phyloP scores from a whole-genome alignment of 2,329 filamentous ascomycete genomes.

The Talaromyces marneffei region DNA sequence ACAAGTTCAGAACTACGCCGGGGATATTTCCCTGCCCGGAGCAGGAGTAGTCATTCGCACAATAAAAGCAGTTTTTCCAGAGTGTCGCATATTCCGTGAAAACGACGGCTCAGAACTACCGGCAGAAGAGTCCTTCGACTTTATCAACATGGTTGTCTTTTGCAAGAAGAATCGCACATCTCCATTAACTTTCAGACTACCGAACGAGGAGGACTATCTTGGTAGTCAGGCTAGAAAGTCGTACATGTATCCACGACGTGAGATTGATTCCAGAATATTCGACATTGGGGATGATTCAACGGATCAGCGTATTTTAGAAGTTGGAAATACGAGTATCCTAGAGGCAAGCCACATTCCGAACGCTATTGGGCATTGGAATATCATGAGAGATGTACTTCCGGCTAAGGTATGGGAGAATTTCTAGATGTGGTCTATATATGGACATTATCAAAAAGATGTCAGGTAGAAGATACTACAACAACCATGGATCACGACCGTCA shows the following conservation, averaged over 20 bases:
- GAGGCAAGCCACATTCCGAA: conserved; percentile 67
- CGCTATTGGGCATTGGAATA: conserved; percentile 78
- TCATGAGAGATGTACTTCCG: conserved; percentile 84
- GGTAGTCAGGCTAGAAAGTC: conserved; percentile 63
- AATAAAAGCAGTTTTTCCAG: conserved; percentile 75
- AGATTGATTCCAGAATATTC: conserved; percentile 51
- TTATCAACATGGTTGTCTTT: conserved; percentile 95
- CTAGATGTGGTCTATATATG: conserved; percentile 41
- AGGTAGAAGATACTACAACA: too few species aligned
- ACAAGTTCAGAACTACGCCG: conserved; percentile 77
- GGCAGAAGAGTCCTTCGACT: conserved; percentile 57
- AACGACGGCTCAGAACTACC: conserved; percentile 39
- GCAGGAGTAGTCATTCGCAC: conserved; percentile 76
- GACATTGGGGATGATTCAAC: conserved; percentile 40
- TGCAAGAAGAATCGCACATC: conserved; percentile 60
- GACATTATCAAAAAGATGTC: too few species aligned
- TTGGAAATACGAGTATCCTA: conserved; percentile 58
- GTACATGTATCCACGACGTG: conserved; percentile 66
- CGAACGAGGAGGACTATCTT: conserved; percentile 61
- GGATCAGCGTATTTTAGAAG: conserved; percentile 34
- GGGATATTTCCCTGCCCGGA: conserved; percentile 71
- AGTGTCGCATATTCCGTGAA: conserved; percentile 87
- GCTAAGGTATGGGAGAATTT: conserved; percentile 78
- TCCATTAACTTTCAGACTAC: conserved; percentile 60
- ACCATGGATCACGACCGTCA: not conserved